phyloP scores from a whole-genome alignment of 139 green algal species.

The Volvox reticuliferus region DNA sequence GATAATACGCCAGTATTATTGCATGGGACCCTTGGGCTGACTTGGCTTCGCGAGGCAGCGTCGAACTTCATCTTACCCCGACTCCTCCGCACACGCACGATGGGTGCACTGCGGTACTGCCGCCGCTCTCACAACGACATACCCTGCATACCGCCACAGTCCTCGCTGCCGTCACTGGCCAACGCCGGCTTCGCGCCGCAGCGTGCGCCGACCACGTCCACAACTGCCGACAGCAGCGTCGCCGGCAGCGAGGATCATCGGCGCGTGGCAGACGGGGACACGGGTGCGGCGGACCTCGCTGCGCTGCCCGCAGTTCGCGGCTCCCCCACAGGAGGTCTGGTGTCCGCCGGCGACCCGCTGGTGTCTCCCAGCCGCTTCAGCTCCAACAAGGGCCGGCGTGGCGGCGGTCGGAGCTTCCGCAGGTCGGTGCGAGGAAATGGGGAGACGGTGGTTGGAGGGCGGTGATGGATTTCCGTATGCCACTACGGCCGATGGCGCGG shows the following conservation, averaged over 20 bases:
- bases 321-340: conserved; percentile 38
- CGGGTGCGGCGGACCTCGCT: neutral
- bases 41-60: too few species aligned
- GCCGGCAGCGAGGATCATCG: neutral
- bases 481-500: neutral
- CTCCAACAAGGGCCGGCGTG: conserved; percentile 17
- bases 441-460: neutral
- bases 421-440: neutral
- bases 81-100: too few species aligned
- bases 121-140: neutral
- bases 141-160: neutral
- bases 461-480: neutral
- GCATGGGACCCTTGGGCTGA: too few species aligned
- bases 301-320: neutral
- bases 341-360: conserved; percentile 45
- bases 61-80: too few species aligned
- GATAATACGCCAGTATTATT: too few species aligned
- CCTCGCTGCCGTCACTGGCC: neutral
- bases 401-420: neutral
- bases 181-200: neutral
- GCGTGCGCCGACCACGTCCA: neutral
- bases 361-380: conserved; percentile 46
- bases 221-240: neutral
- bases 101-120: neutral
- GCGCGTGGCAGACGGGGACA: neutral